Conservation (phyloP, 108 stramenopile species). For the Skeletonema menzelii region DNA sequence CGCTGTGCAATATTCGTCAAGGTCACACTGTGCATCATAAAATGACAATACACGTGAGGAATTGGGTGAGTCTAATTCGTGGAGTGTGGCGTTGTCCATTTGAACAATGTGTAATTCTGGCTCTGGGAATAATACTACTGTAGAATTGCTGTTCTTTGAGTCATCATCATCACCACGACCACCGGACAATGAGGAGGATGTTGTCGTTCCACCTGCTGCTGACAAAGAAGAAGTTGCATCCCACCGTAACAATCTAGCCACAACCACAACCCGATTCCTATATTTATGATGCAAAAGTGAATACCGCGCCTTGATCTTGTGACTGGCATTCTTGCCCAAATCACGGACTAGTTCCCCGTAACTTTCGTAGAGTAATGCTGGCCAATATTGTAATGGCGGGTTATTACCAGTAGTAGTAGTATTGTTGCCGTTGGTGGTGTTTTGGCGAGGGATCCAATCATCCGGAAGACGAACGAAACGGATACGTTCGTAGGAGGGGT, state of each 20-base stretch:
- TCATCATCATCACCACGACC: too few relatives aligned
- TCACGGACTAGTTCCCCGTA: slow-evolving; percentile 19
- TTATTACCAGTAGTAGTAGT: too few relatives aligned
- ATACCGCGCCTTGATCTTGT: slow-evolving; percentile 11
- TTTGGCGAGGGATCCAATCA: slow-evolving; percentile 7
- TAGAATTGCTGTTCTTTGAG: too few relatives aligned
- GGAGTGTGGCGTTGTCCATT: neutral
- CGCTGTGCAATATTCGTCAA: neutral
- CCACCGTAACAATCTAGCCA: slow-evolving; percentile 29
- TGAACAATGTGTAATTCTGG: neutral
- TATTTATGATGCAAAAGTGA: neutral
- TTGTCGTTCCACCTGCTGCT: too few relatives aligned
- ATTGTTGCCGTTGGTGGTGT: neutral
- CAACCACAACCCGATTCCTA: neutral
- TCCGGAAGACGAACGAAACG: slow-evolving; percentile 18
- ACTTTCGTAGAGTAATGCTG: slow-evolving; percentile 21
- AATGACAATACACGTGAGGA: neutral
- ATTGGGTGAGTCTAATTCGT: neutral
- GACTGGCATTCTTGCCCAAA: neutral
- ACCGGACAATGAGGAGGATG: too few relatives aligned
- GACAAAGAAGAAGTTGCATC: neutral
- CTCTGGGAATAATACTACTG: neutral
- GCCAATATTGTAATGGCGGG: slow-evolving; percentile 13
- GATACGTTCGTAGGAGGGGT: slow-evolving; percentile 18
- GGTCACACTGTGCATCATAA: neutral